Conservation (phyloP, 805 yeast species). For the Brettanomyces nanus region DNA sequence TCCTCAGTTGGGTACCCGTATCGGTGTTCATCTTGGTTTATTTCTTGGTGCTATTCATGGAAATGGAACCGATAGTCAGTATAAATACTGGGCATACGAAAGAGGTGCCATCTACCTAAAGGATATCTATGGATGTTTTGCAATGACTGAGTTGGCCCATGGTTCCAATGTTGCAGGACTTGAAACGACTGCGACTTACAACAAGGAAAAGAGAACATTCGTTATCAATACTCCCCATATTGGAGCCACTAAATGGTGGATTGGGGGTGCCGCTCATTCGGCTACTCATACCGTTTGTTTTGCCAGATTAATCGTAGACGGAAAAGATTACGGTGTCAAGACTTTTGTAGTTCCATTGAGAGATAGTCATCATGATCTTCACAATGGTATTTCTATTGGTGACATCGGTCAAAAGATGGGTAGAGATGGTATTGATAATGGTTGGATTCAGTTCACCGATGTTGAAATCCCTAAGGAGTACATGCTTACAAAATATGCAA, state of each 20-base stretch:
- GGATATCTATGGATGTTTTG: conserved; percentile 79
- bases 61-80: conserved; percentile 80
- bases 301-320: conserved; percentile 75
- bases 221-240: conserved; percentile 78
- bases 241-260: conserved; percentile 98
- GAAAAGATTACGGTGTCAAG: conserved; percentile 86
- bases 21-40: conserved; percentile 83
- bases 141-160: conserved; percentile 89
- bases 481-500: conserved; percentile 75
- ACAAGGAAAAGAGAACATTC: conserved; percentile 57
- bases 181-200: conserved; percentile 86
- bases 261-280: conserved; percentile 95
- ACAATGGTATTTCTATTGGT: conserved; percentile 78
- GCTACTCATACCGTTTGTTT: conserved; percentile 82
- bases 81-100: conserved; percentile 71
- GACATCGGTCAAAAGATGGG: conserved; percentile 97
- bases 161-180: conserved; percentile 92
- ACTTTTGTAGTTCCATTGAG: conserved; percentile 88
- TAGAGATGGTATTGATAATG: conserved; percentile 90
- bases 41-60: conserved; percentile 78
- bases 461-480: conserved; percentile 78
- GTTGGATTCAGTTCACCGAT: conserved; percentile 87
- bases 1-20: conserved; percentile 72
- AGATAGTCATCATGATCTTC: conserved; percentile 60
- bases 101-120: conserved; percentile 54